Percentiles rank a stretch among this genome's conserved stretches.
phyloP scores from a whole-genome alignment of 345 rosid genomes.

The Citrus glauca region DNA sequence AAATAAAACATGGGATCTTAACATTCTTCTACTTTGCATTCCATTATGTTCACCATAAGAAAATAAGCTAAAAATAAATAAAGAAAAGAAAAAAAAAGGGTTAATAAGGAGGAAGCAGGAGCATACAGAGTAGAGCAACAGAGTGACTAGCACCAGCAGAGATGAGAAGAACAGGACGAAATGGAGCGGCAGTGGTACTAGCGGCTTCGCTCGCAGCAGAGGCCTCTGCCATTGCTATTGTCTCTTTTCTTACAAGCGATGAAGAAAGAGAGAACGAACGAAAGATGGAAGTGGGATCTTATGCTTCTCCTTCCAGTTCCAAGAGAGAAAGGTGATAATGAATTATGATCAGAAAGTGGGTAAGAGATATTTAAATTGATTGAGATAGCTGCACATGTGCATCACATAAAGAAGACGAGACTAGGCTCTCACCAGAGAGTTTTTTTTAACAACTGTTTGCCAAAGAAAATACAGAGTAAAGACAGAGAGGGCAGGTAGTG shows the following conservation, averaged over 20 bases:
- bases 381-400: constrained; percentile 8
- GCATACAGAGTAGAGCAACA: constrained; percentile 82
- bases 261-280: neutral
- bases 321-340: neutral
- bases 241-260: neutral
- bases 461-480: neutral
- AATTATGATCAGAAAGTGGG: constrained; percentile 1
- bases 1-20: neutral
- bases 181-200: constrained; percentile 30
- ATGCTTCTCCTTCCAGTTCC: neutral
- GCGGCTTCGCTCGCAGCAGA: constrained; percentile 35
- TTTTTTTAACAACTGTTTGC: neutral
- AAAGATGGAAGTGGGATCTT: neutral
- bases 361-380: constrained; percentile 12
- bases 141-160: constrained; percentile 99
- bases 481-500: neutral
- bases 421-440: too few relatives aligned
- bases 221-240: constrained; percentile 38
- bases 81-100: neutral
- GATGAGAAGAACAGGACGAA: constrained; percentile 63
- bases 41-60: neutral
- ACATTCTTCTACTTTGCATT: neutral
- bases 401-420: neutral
- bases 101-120: neutral
- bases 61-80: neutral